Evolutionary conservation across 106 monocot species (phyloP), one percentile per base, ranked within the genome.

Genomic region (Gastrodia elata): DNA sequence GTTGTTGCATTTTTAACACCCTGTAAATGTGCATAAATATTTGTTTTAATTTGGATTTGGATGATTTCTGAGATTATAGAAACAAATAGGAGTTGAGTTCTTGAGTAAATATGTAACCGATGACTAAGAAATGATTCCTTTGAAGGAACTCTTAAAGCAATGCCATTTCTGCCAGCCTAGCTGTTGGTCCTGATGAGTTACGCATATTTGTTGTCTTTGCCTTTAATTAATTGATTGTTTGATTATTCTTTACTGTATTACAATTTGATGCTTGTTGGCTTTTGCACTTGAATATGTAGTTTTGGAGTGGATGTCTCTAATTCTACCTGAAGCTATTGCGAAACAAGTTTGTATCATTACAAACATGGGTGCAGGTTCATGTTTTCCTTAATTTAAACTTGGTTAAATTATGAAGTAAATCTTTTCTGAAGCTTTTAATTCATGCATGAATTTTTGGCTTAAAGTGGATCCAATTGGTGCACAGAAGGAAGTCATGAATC

Each of bases 281-380:
- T 52, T 6, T 52, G 10, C 11, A 3, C 30, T 28, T 32, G 61
- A 61, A 61, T 28, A 61, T 79, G 70, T 75, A 93, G 98, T 98
- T 71, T 80, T 72, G 35, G 80, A 91, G 39, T 98, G 98, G 98
- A 89, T 98, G 85, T 80, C 81, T 28, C 13, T 85, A 73, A 87
- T 98, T 78, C 78, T 98, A 24, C 98, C 93, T 58, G 56, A 93
- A 68, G 86, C 86, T 42, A 70, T 98, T 43, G 78, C 83, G 43
- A 87, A 82, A 79, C 82, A 86, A 80, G 85, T 93, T 68, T 85
- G 98, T 39, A 85, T 98, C 42, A 85, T 98, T 40, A 98, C 93
- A 8, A 98, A 98, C 44, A 98, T 98, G 98, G 98, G 98, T 80
- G 93, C 88, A 77, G 74, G 98, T 98, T 76, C 72, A 68, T 30